phyloP scores from a whole-genome alignment of 2,329 filamentous ascomycete genomes.

The Aspergillus felis region DNA sequence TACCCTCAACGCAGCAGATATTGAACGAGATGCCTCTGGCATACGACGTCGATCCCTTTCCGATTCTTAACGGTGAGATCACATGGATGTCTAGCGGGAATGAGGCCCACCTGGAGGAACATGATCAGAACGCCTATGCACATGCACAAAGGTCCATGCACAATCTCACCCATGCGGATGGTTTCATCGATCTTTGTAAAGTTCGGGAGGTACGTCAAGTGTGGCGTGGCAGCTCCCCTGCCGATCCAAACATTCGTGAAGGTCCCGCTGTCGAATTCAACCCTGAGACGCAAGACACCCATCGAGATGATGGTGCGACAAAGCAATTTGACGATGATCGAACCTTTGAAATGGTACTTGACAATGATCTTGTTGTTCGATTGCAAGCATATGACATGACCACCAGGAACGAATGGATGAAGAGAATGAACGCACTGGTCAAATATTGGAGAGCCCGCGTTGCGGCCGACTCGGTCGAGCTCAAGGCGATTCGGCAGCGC shows the following conservation, averaged over 20 bases:
- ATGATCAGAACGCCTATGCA: slow-evolving; percentile 57
- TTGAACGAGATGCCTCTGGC: slow-evolving; percentile 56
- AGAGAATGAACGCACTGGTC: slow-evolving; percentile 52
- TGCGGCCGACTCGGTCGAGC: slow-evolving; percentile 53
- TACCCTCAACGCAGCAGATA: slow-evolving; percentile 55
- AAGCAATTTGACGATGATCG: slow-evolving; percentile 53
- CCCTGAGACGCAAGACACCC: slow-evolving; percentile 43
- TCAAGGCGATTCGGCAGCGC: slow-evolving; percentile 53
- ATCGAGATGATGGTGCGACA: slow-evolving; percentile 51
- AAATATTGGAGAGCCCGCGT: slow-evolving; percentile 60
- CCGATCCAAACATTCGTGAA: slow-evolving; percentile 49
- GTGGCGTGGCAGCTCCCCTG: slow-evolving; percentile 48
- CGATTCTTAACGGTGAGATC: slow-evolving; percentile 50
- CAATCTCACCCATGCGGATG: slow-evolving; percentile 58
- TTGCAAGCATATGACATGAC: slow-evolving; percentile 56
- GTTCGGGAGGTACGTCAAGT: slow-evolving; percentile 57
- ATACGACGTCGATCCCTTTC: slow-evolving; percentile 60
- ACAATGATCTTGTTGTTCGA: slow-evolving; percentile 59
- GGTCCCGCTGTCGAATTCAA: slow-evolving; percentile 57
- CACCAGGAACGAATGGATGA: slow-evolving; percentile 61
- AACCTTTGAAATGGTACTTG: slow-evolving; percentile 59
- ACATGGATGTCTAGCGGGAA: slow-evolving; percentile 53
- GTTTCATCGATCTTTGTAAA: slow-evolving; percentile 60
- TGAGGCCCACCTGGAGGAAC: slow-evolving; percentile 43
- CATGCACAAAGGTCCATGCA: slow-evolving; percentile 57